Conservation (phyloP, 73 alveolate species). For the Tetrahymena malaccensis region DNA sequence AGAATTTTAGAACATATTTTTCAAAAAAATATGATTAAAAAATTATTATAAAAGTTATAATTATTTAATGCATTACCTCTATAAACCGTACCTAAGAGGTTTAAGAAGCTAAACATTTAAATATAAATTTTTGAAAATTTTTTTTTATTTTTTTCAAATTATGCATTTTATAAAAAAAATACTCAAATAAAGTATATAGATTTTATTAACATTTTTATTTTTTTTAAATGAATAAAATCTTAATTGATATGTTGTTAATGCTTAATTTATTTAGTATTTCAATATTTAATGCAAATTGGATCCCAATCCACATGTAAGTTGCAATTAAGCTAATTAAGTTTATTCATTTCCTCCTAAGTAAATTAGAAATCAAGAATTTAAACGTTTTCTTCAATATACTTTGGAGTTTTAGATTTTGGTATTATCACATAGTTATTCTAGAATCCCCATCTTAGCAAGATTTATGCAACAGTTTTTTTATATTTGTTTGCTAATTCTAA, state of each 20-base stretch:
- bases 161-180: too few species aligned
- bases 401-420: constrained; percentile 62
- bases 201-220: too few species aligned
- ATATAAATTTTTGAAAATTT: too few species aligned
- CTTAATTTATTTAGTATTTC: neutral
- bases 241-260: neutral
- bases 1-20: too few species aligned
- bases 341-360: constrained; percentile 53
- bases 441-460: constrained; percentile 68
- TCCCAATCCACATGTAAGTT: constrained; percentile 20
- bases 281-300: constrained; percentile 18
- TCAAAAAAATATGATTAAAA: too few species aligned
- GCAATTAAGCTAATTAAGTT: constrained; percentile 24
- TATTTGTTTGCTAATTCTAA: constrained; percentile 51
- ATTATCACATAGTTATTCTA: constrained; percentile 59
- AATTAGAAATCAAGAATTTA: constrained; percentile 65
- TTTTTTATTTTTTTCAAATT: too few species aligned
- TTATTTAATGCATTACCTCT: too few species aligned
- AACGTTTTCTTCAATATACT: constrained; percentile 61
- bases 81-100: too few species aligned
- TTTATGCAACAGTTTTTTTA: constrained; percentile 55
- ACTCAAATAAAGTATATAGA: too few species aligned
- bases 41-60: too few species aligned
- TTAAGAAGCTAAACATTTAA: too few species aligned
- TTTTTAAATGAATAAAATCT: too few species aligned